These are phyloP conservation scores for Yamadazyma tumulicola DNA, from an alignment of 805 yeast genomes.

Conservation along the genomic window DNA sequence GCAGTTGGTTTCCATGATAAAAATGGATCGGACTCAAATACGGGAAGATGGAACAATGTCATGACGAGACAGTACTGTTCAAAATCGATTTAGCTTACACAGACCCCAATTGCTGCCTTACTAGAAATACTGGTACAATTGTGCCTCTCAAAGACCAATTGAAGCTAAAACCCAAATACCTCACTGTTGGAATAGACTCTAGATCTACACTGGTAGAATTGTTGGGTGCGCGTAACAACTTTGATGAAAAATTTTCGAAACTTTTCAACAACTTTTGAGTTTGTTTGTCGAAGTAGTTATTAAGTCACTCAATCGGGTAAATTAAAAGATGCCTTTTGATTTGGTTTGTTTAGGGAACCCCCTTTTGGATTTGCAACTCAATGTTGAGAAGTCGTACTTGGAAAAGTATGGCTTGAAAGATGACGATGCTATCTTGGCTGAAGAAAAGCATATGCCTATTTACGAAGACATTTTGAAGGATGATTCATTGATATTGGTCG, in stretches of 20 bases:
- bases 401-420: constrained; percentile 80
- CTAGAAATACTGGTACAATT: too few species aligned
- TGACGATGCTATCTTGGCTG: constrained; percentile 89
- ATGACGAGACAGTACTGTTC: too few species aligned
- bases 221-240: too few species aligned
- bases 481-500: constrained; percentile 66
- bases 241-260: neutral
- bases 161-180: too few species aligned
- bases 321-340: constrained; percentile 53
- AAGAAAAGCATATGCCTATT: constrained; percentile 81
- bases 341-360: constrained; percentile 92
- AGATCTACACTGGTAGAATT: too few species aligned
- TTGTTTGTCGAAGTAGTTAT: too few species aligned
- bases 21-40: constrained; percentile 37
- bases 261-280: constrained; percentile 2
- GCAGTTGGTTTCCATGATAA: constrained; percentile 43
- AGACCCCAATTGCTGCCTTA: too few species aligned
- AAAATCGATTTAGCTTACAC: too few species aligned
- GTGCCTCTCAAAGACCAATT: too few species aligned
- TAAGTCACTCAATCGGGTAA: too few species aligned
- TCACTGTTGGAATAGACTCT: too few species aligned
- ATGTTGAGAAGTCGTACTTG: constrained; percentile 64
- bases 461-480: constrained; percentile 70
- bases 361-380: constrained; percentile 80
- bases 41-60: too few species aligned